phyloP scores from a whole-genome alignment of 2,329 filamentous ascomycete species.

The Diaporthe helianthi region DNA sequence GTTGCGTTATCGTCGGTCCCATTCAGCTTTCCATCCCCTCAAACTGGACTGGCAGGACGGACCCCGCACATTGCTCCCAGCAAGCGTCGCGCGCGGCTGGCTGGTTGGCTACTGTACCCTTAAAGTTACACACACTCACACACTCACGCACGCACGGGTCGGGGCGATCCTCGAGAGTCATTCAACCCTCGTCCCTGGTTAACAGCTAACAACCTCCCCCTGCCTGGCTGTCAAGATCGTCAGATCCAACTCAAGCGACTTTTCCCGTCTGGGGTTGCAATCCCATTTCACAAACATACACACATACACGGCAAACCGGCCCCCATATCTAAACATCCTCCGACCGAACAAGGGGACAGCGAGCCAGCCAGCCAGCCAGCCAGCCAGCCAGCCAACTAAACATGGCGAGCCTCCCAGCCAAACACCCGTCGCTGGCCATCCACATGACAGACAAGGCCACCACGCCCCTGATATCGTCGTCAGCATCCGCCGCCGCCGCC shows the following conservation, averaged over 20 bases:
- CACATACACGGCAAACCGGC: background rate
- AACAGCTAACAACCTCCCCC: background rate
- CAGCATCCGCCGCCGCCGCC: constrained; percentile 50
- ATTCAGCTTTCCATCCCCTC: background rate
- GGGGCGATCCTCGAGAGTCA: constrained; percentile 13
- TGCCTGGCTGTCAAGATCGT: constrained; percentile 4
- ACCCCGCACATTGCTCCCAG: constrained; percentile 4
- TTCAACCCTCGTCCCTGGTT: background rate
- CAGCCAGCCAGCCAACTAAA: background rate
- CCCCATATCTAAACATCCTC: background rate
- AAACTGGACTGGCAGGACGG: background rate
- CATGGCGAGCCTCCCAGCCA: constrained; percentile 54
- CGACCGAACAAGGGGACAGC: background rate
- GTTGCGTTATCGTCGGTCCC: too few relatives aligned
- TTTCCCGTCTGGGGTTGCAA: background rate
- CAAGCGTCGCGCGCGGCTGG: too few relatives aligned
- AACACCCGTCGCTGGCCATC: constrained; percentile 59
- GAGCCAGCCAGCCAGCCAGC: background rate
- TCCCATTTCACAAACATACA: too few relatives aligned
- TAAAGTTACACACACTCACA: background rate
- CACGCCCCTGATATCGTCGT: constrained; percentile 56
- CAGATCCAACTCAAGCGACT: background rate
- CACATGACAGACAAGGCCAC: constrained; percentile 65
- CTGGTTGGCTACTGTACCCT: background rate
- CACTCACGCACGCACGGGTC: too few relatives aligned